Conservation (phyloP, 2,329 filamentous ascomycete genomes). For the Tolypocladium ophioglossoides region DNA sequence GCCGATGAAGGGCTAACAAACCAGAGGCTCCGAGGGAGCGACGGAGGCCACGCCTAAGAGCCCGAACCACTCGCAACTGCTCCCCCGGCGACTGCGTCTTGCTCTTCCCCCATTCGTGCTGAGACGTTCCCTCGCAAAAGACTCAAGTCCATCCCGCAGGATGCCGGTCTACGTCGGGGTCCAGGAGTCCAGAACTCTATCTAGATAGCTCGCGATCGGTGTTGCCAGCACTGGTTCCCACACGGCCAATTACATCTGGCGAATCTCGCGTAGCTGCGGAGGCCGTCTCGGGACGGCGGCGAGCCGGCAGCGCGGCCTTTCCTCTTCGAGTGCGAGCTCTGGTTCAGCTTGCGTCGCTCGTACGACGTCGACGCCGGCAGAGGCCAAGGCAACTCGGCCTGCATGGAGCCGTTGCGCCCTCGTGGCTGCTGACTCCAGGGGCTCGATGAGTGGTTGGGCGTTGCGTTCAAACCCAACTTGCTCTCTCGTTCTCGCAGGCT, state of each 20-base stretch:
- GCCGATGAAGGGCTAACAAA: not conserved
- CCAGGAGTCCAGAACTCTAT: not conserved
- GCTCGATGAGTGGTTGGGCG: not conserved
- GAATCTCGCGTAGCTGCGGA: not conserved
- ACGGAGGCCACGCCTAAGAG: not conserved
- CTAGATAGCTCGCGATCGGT: not conserved
- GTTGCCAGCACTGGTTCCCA: not conserved
- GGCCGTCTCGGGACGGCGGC: not conserved
- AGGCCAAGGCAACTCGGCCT: not conserved
- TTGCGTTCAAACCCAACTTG: no score
- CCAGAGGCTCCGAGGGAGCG: not conserved
- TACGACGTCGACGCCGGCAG: not conserved
- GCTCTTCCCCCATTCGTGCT: no score
- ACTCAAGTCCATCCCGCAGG: not conserved
- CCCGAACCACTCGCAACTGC: not conserved
- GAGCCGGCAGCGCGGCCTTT: not conserved
- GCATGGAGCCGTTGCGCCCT: not conserved
- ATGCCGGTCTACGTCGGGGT: not conserved
- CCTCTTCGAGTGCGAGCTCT: not conserved
- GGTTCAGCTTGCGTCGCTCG: not conserved
- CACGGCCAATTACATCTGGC: not conserved
- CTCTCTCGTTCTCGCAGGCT: not conserved
- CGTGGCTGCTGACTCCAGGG: not conserved
- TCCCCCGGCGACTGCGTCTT: not conserved
- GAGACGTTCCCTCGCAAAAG: no score